Evolutionary conservation across 441 rosid species (phyloP), one percentile per base, ranked within the genome.

Genomic region (Adansonia madagascariensis): DNA sequence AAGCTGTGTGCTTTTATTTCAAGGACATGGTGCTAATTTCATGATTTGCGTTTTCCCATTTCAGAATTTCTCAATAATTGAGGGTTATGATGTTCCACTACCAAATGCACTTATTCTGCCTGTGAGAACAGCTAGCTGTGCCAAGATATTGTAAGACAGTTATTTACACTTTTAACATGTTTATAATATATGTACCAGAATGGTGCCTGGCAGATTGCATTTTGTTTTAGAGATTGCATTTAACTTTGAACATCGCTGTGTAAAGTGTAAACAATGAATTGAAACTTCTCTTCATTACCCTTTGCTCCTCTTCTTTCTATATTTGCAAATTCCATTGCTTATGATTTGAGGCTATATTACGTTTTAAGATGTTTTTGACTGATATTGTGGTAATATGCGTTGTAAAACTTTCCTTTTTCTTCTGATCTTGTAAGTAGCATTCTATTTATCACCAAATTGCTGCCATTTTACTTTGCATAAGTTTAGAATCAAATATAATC

Each of bases 51-150:
- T 69, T 57, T 82, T 77, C 79, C 74, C 56, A 5, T 65, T 82
- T 81, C 92, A 92, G 99, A 84, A 81, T 71, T 81, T 85, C 77
- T 80, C 87, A 74, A 84, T 75, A 65, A 75, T 66, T 46, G 82
- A 75, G 27, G 81, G 75, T 18, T 72, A 75, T 79, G 86, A 77
- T 76, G 67, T 83, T 84, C 84, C 87, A 74, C 80, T 88, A 10
- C 92, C 96, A 71, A 83, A 85, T 80, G 73, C 90, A 83, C 89
- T 96, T 62, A 50, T 86, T 85, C 91, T 81, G 76, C 92, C 98
- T 22, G 88, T 94, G 67, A 88, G 84, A 84, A 78, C 88, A 71
- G 85, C 90, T 35, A 82, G 85, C 44, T 78, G 88, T 72, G 66
- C 85, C 63, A 89, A 87, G 75, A 91, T 86, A 75, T 77, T 90